These are phyloP conservation scores for Pleurozium schreberi DNA, from an alignment of 225 moss, liverwort and hornwort species.

Conservation along the genomic window DNA sequence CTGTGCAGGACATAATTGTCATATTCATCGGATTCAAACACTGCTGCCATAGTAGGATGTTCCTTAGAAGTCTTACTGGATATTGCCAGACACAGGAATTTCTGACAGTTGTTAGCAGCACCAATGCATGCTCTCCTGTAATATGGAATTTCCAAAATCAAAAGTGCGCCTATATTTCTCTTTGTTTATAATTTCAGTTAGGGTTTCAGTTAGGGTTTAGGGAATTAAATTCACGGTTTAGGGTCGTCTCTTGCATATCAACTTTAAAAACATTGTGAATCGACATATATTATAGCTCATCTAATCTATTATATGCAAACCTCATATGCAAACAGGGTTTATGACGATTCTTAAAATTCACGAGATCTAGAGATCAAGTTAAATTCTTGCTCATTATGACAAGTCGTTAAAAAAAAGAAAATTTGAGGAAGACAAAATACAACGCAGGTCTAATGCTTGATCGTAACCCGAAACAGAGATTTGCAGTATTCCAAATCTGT, in stretches of 20 bases:
- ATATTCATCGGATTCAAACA: neutral
- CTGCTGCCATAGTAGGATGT: neutral
- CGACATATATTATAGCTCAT: neutral
- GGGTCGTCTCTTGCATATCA: neutral
- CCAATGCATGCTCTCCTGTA: neutral
- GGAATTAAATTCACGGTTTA: neutral
- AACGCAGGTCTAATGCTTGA: neutral
- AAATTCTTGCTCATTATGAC: neutral
- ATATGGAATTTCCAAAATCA: no score
- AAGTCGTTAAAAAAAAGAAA: neutral
- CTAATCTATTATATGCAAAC: neutral
- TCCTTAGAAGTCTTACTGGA: neutral
- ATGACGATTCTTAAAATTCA: neutral
- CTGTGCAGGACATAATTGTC: no score
- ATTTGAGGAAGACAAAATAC: neutral
- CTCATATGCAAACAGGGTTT: neutral
- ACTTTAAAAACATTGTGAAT: neutral
- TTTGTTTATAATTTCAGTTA: neutral
- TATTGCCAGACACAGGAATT: neutral
- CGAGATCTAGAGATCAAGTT: neutral
- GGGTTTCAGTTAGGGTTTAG: neutral
- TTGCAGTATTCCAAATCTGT: neutral
- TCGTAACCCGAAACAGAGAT: neutral
- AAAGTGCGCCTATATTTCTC: neutral
- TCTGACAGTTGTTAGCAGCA: neutral